A percentile compares a stretch with the other conserved stretches of the same genome.
Evolutionary conservation across 305 asterid genomes (phyloP).

Genomic region (Solanum aculeatissimum): DNA sequence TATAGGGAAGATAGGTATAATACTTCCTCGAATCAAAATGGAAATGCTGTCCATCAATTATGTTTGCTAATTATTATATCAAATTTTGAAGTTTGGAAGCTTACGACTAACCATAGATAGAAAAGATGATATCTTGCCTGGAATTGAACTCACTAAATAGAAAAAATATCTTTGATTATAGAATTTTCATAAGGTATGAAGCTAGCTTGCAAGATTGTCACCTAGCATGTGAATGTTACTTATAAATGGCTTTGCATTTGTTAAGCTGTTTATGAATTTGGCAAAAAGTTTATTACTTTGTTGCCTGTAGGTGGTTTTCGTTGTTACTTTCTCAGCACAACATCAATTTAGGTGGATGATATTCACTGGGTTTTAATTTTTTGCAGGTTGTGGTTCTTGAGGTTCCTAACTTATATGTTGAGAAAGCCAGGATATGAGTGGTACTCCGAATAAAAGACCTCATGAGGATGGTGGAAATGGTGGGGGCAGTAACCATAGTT

Average conservation of each 20-base stretch:
- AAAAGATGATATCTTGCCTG: neutral
- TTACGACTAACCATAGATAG: neutral
- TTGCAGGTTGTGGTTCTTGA: neutral
- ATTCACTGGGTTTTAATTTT: neutral
- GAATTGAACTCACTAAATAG: neutral
- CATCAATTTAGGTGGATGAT: neutral
- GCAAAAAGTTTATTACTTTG: neutral
- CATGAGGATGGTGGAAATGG: constrained; percentile 66
- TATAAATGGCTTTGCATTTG: neutral
- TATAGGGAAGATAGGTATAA: neutral
- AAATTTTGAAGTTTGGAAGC: neutral
- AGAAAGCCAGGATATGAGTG: constrained; percentile 46
- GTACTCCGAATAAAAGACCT: constrained; percentile 58
- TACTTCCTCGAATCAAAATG: neutral
- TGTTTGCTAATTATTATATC: neutral
- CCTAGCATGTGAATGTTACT: neutral
- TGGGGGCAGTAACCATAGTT: constrained; percentile 31
- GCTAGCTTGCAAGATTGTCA: neutral
- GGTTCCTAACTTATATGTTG: neutral
- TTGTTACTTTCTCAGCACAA: neutral
- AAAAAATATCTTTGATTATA: neutral
- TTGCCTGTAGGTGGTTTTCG: neutral
- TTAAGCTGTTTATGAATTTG: neutral
- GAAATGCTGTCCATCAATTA: neutral
- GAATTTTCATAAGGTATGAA: neutral